Conservation (phyloP, 345 rosid genomes). For the Physaria fendleri region DNA sequence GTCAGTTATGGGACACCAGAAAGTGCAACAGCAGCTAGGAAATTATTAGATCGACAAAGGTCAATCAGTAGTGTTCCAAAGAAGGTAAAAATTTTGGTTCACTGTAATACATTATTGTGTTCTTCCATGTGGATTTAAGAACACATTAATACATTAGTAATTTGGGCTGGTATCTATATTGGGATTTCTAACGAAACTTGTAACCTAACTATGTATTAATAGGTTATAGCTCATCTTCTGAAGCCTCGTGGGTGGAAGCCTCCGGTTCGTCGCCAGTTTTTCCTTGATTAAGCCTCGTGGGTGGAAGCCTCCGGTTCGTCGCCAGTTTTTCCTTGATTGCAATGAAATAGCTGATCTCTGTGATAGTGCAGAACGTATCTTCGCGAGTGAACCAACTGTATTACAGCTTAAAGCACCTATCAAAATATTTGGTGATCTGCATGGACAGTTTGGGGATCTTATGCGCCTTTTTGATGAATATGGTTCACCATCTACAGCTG, state of each 20-base stretch:
- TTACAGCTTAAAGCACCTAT: constrained; percentile 85
- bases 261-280: constrained; percentile 88
- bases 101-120: neutral
- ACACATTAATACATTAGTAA: too few relatives aligned
- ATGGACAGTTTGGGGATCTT: constrained; percentile 99
- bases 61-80: constrained; percentile 89
- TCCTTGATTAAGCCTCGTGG: constrained; percentile 97
- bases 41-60: constrained; percentile 93
- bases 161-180: too few relatives aligned
- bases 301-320: constrained; percentile 95
- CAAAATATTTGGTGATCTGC: constrained; percentile 95
- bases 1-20: constrained; percentile 94
- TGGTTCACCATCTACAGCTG: constrained; percentile 95
- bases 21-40: constrained; percentile 94
- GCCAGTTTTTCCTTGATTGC: constrained; percentile 93
- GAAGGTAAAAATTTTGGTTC: constrained; percentile 45
- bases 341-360: constrained; percentile 95
- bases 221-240: constrained; percentile 84
- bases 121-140: neutral
- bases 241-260: constrained; percentile 99
- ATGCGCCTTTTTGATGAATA: constrained; percentile 99
- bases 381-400: constrained; percentile 81
- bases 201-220: constrained; percentile 7
- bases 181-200: constrained; percentile 10
- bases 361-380: constrained; percentile 77